Evolutionary conservation across 2,329 filamentous ascomycete species (phyloP), one percentile per base, ranked within the genome.

Genomic region (Tolypocladium capitatum): DNA sequence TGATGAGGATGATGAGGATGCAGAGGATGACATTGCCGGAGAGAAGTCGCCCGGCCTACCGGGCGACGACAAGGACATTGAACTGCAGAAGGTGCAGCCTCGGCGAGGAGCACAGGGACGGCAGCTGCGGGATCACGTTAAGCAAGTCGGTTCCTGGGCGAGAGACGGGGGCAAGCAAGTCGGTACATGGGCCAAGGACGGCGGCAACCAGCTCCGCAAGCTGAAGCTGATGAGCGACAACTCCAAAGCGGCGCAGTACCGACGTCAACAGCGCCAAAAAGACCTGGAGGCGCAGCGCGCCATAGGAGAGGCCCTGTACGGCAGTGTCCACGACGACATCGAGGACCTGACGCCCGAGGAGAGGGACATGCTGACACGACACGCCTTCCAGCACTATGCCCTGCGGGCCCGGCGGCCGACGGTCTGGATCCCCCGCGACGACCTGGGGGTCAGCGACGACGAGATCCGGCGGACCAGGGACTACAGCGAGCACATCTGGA

Each of bases 331-430:
- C 54, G 91, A 97, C 59, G 90, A 95, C 69, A 83, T 98, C 53
- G 91, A 96, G 63, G 92, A 98, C 61, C 72, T 98, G 44, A 92
- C 87, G 1, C 87, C 89, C 0, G 86, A 91, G 18, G 88, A 96
- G 63, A 78, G 92, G 56, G 90, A 97, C 60, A 74, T 81, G 49
- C 78, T 97, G 35, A 85, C 92, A 13, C 83, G 83, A 47, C 83
- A 89, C 58, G 89, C 91, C 0, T 98, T 98, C 65, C 83, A 90
- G 66, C 92, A 98, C 60, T 83, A 82, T 32, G 92, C 92, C 1
- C 73, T 96, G 34, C 81, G 92, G 9, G 86, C 90, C 1, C 79
- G 85, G 46, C 77, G 89, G 46, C 92, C 92, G 0, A 87, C 86
- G 0, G 82, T 98, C 27, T 98, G 92, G 92, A 86, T 98, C 41